Evolutionary conservation across 176 grass and related monocot species (phyloP).

Genomic region (Lolium rigidum): DNA sequence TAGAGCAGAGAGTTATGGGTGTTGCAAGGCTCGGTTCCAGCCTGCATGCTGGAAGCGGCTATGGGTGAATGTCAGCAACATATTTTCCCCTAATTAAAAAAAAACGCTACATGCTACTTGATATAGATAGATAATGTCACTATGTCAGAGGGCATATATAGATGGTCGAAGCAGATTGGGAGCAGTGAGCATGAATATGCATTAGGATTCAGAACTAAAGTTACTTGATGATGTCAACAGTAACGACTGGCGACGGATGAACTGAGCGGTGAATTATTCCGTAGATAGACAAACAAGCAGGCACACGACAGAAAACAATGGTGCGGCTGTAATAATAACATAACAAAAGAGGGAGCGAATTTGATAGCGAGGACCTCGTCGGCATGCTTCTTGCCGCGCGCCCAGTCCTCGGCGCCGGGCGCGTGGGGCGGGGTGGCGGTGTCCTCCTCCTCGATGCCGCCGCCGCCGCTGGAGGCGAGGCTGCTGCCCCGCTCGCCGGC

Average conservation of each 20-base stretch:
- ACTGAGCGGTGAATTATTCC: background rate
- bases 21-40: background rate
- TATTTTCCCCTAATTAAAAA: background rate
- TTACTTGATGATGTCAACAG: background rate
- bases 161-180: background rate
- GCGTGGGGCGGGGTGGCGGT: background rate
- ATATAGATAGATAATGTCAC: background rate
- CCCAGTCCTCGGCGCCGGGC: slow-evolving; percentile 52
- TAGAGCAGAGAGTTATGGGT: background rate
- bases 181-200: background rate
- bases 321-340: background rate
- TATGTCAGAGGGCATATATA: background rate
- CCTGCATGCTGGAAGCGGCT: background rate
- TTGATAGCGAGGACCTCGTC: slow-evolving; percentile 54
- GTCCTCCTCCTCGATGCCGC: slow-evolving; percentile 44
- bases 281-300: background rate
- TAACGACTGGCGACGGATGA: background rate
- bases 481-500: slow-evolving; percentile 90
- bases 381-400: slow-evolving; percentile 69
- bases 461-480: slow-evolving; percentile 69
- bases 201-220: background rate
- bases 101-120: background rate
- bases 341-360: background rate
- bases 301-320: too few species aligned
- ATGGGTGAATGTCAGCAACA: background rate